phyloP scores from a whole-genome alignment of 2,329 filamentous ascomycete species.

The Thielaviopsis musarum region DNA sequence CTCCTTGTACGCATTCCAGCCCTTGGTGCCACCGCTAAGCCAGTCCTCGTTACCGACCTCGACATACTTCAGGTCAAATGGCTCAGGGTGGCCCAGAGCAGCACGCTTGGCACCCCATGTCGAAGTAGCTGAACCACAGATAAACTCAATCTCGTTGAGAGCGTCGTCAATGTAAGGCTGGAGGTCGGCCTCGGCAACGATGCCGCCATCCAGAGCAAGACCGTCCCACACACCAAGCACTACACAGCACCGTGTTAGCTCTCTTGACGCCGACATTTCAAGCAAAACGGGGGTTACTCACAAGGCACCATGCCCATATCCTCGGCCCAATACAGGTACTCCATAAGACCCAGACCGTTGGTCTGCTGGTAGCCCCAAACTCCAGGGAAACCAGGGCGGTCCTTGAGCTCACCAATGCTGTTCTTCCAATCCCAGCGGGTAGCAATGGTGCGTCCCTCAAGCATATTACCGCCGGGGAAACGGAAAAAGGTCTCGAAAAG shows the following conservation, averaged over 20 bases:
- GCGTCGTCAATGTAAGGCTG: constrained; percentile 40
- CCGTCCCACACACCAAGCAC: constrained; percentile 43
- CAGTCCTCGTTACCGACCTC: constrained; percentile 55
- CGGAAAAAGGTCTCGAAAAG: constrained; percentile 34
- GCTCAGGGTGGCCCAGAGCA: constrained; percentile 41
- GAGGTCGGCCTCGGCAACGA: constrained; percentile 34
- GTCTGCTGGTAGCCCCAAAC: constrained; percentile 46
- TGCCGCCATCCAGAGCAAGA: constrained; percentile 34
- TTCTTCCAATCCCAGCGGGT: constrained; percentile 36
- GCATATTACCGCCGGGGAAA: constrained; percentile 49
- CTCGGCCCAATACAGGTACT: constrained; percentile 44
- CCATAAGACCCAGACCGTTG: constrained; percentile 42
- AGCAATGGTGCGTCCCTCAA: constrained; percentile 29
- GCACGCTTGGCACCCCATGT: constrained; percentile 41
- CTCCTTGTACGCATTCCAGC: constrained; percentile 32
- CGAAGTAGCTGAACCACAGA: constrained; percentile 34
- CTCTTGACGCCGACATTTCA: not conserved
- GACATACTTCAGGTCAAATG: constrained; percentile 42
- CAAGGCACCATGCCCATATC: constrained; percentile 40
- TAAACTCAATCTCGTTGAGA: constrained; percentile 46
- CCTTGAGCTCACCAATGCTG: constrained; percentile 34
- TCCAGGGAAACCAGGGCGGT: constrained; percentile 37
- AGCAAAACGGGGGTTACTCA: constrained; percentile 15
- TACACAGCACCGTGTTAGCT: constrained; percentile 11
- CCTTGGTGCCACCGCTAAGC: constrained; percentile 31